phyloP scores from a whole-genome alignment of 2,329 filamentous ascomycete genomes.

The Colletotrichum euphorbiae region DNA sequence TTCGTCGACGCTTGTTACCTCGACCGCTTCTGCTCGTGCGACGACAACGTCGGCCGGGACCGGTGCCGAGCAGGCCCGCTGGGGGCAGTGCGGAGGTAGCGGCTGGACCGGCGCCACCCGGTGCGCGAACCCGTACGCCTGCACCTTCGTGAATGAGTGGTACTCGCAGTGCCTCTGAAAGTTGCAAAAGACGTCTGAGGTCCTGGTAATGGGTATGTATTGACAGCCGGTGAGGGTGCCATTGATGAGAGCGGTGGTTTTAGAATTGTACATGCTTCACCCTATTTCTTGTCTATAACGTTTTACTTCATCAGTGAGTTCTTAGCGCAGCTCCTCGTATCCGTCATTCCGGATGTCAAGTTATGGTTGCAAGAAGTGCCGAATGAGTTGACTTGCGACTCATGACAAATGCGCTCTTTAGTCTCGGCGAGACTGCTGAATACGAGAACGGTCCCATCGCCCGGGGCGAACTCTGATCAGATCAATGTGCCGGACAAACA shows the following conservation, averaged over 20 bases:
- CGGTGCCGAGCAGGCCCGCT: slow-evolving; percentile 34
- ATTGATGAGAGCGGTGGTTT: neutral
- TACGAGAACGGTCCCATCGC: too few species aligned
- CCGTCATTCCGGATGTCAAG: neutral
- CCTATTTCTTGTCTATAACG: slow-evolving; percentile 3
- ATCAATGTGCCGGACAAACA: neutral
- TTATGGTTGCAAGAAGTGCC: too few species aligned
- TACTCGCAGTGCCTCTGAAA: slow-evolving; percentile 43
- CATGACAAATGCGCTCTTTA: slow-evolving; percentile 1
- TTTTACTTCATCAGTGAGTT: neutral
- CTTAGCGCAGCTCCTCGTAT: neutral
- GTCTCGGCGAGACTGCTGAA: too few species aligned
- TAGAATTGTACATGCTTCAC: neutral
- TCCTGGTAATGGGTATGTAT: neutral
- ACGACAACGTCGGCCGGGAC: slow-evolving; percentile 29
- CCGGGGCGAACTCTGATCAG: neutral
- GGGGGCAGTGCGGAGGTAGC: slow-evolving; percentile 43
- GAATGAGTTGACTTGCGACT: too few species aligned
- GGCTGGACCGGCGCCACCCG: slow-evolving; percentile 40
- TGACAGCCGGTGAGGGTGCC: rapidly evolving
- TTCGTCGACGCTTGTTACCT: slow-evolving; percentile 18
- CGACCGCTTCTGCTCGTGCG: slow-evolving; percentile 17
- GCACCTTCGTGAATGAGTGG: slow-evolving; percentile 41
- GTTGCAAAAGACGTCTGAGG: neutral
- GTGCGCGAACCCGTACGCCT: slow-evolving; percentile 39